Base-by-base conservation (phyloP, 2,329 filamentous ascomycete species). In the Ophiocordyceps camponoti-floridani region DNA sequence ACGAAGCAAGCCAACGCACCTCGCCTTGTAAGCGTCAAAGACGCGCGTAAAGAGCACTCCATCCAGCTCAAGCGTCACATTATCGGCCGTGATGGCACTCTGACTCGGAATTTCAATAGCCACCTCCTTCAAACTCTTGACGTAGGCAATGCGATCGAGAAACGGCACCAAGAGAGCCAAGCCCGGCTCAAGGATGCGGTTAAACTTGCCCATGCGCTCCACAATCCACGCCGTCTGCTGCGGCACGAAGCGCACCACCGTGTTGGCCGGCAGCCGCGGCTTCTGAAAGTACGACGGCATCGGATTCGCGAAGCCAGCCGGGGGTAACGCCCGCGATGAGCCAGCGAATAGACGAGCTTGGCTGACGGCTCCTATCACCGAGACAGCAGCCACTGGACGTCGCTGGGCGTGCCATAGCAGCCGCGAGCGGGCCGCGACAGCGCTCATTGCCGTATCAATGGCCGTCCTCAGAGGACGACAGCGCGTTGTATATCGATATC, bases 161-260 rank as follows among this genome's bases (percentile, higher is more conserved):
- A 96, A 83, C 1, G 91, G 91, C 45, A 91, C 72, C 53, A 98
- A 67, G 50, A 98, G 73, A 19, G 91, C 88, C 49, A 98, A 70
- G 46, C 91, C 91, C 4, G 91, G 91, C 55, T 95, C 77, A 43
- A 98, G 69, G 56, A 98, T 95, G 48, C 88, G 77, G 66, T 85
- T 82, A 69, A 94, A 98, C 65, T 88, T 91, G 56, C 91, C 91
- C 91, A 98, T 98, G 58, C 91, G 88, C 75, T 98, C 91, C 46
- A 98, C 91, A 47, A 98, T 89, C 91, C 91, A 98, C 62, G 91
- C 91, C 54, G 89, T 96, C 69, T 98, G 91, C 66, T 98, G 91
- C n/a, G 91, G 91, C 40, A 98, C 91, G 64, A 96, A 98, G 48
- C 89, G 85, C 55, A 98, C 71, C 50, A 98, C 71, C 4, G 91